These are phyloP conservation scores for Aspergillus sp. DNA, from an alignment of 2,329 filamentous ascomycete species.

Conservation along the genomic window DNA sequence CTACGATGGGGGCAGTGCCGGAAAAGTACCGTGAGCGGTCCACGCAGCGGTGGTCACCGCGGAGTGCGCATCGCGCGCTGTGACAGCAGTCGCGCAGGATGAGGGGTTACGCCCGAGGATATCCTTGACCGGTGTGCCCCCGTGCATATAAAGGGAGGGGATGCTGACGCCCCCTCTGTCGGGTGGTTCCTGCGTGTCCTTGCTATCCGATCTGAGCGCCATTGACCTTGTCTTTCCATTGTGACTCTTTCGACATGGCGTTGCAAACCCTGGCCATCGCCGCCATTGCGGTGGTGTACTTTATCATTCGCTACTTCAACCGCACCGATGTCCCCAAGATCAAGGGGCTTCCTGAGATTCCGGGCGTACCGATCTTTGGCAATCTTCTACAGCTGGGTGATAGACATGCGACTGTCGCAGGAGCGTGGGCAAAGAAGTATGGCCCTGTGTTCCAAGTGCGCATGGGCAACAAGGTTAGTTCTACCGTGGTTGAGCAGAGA, in stretches of 20 bases:
- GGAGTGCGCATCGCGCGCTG: not conserved
- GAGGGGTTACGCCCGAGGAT: not conserved
- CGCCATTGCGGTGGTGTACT: constrained; percentile 36
- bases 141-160: not conserved
- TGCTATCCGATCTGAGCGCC: not conserved
- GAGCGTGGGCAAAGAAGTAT: constrained; percentile 59
- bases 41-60: not conserved
- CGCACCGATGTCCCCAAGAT: constrained; percentile 60
- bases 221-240: not conserved
- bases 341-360: constrained; percentile 61
- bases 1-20: not conserved
- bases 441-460: constrained; percentile 66
- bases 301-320: constrained; percentile 44
- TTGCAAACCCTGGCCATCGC: constrained; percentile 33
- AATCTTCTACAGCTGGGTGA: constrained; percentile 62
- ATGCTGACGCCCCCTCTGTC: not conserved
- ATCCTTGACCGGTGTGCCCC: not conserved
- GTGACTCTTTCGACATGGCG: constrained; percentile 21
- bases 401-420: constrained; percentile 55
- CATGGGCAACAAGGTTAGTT: constrained; percentile 63
- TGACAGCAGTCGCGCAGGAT: not conserved
- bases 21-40: not conserved
- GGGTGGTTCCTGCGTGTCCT: not conserved
- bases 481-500: constrained; percentile 4
- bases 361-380: constrained; percentile 62